A percentile compares a stretch with the other conserved stretches of the same genome.
These are phyloP conservation scores for Umbelopsis vinacea DNA, from an alignment of 192 early-diverging fungal species.

Conservation along the genomic window DNA sequence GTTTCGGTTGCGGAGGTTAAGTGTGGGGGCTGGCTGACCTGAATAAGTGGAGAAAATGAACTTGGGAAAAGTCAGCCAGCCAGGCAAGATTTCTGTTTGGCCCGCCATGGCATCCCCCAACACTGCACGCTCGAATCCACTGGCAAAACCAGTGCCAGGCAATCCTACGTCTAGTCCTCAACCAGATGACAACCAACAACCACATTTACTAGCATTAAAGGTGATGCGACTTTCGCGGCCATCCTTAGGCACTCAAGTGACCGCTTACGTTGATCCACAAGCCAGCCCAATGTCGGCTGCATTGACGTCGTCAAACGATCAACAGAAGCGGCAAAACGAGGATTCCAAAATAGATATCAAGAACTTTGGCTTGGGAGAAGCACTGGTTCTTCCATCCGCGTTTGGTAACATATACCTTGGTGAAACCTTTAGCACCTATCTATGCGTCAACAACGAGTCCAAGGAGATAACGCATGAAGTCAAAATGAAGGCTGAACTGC, in stretches of 20 bases:
- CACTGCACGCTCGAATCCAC: slow-evolving; percentile 2
- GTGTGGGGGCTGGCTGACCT: background rate
- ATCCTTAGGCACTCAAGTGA: slow-evolving; percentile 37
- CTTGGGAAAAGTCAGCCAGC: background rate
- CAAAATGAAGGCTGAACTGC: slow-evolving; percentile 80
- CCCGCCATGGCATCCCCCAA: slow-evolving; percentile 9
- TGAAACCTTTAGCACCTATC: slow-evolving; percentile 85
- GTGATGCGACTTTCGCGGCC: slow-evolving; percentile 90
- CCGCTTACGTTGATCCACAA: slow-evolving; percentile 40
- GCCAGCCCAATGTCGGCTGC: slow-evolving; percentile 26
- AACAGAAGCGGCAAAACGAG: background rate
- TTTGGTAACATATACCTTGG: slow-evolving; percentile 96
- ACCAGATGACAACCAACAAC: slow-evolving; percentile 41
- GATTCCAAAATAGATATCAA: slow-evolving; percentile 44
- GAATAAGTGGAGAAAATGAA: too few relatives aligned
- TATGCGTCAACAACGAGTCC: slow-evolving; percentile 90
- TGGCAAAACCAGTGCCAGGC: background rate
- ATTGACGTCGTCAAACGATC: background rate
- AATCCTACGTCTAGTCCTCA: background rate
- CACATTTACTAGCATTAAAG: slow-evolving; percentile 83
- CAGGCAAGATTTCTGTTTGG: background rate
- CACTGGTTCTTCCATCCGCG: slow-evolving; percentile 78
- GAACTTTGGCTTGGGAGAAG: slow-evolving; percentile 66
- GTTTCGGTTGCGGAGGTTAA: slow-evolving; percentile 19
- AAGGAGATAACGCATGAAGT: slow-evolving; percentile 70